Evolutionary conservation across 805 yeast genomes (phyloP), one percentile per base, ranked within the genome.

Genomic region (Yarrowia porcina): DNA sequence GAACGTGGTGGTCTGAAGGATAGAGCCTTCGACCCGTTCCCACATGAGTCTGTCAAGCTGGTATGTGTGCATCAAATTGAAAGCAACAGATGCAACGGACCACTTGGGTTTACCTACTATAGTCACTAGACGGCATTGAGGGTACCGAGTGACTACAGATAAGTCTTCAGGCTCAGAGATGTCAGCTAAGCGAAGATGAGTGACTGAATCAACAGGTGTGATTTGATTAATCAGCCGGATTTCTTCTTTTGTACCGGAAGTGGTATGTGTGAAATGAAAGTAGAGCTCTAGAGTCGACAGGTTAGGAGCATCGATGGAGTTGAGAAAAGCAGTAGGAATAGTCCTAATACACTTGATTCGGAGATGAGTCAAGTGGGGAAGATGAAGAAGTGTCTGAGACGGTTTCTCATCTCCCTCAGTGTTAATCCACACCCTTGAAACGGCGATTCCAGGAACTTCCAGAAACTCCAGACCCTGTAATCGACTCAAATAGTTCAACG

Each of bases 21-120:
- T 23, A 9, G 56, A 49, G 44, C 59, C 59, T 33, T 52, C 59
- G 23, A 52, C 44, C 13, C 59, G 59, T 13, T 52, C 59, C 59
- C 59, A 52, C 23, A 15, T 17, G 10, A 52, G 44, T 33, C 23
- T 32, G 2, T 52, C 44, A 13, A 52, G 25, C n/a, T 7, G 17
- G 44, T 52, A 52, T 44, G 35, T 25, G 32, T 36, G 59, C 35
- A 52, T 52, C 44, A 52, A 25, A 18, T 25, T 52, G 32, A 36
- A 36, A 25, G 44, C 59, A 21, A 25, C 17, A 32, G 44, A 23
- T 13, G 17, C 33, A 13, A 52, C 59, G 6, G 59, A 27, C 42
- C 42, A 52, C 35, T 52, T 52, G 23, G 42, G 42, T 17, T 36
- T 35, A 18, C 59, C 59, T 18, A 52, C 28, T 2, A 52, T 35